Evolutionary conservation across 2,329 filamentous ascomycete genomes (phyloP), one percentile per base, ranked within the genome.

Genomic region (Claviceps maximensis): DNA sequence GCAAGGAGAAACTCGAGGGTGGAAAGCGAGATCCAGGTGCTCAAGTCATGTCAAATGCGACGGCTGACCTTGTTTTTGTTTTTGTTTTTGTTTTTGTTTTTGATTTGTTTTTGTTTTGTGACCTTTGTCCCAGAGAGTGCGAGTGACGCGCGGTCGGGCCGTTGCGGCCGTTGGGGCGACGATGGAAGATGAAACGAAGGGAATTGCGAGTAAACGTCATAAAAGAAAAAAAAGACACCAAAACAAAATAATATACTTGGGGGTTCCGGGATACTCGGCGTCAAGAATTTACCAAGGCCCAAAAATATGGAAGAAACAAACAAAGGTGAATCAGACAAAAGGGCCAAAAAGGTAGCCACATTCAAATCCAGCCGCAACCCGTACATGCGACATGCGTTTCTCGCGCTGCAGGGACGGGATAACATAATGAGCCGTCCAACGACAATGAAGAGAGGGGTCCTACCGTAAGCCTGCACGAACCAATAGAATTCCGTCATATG

Each of bases 21-120:
- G 19, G 13, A 38, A 38, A 36, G 31, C n/a, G 8, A 25, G 10
- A 19, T 29, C 7, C 4, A 17, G 42, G 13, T 33, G 42, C 36
- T 51, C 27, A 51, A 45, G 33, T 51, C 52, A 54, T 54, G 49
- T 50, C 52, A 51, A 12, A 42, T 19, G 33, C 31, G 38, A 49
- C 27, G 29, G 36, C 21, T 50, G 19, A 15, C 47, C 3, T 12
- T 44, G 8, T 29, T 29, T 8, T 29, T 29, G 27, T 29, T 29
- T 4, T 29, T 29, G 27, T 29, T 29, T 4, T 10, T 33, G 31
- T 33, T 33, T 7, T 33, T 33, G 31, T 33, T 33, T 6, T 10
- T 33, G 31, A 12, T n/a, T n/a, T n/a, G n/a, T n/a, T n/a, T n/a
- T 12, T 9, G 31, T 5, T 33, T 33, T 9, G 31, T 33, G 31